These are phyloP conservation scores for Tulasnella sp. DNA, from an alignment of 768 basidiomycete species.

Conservation along the genomic window DNA sequence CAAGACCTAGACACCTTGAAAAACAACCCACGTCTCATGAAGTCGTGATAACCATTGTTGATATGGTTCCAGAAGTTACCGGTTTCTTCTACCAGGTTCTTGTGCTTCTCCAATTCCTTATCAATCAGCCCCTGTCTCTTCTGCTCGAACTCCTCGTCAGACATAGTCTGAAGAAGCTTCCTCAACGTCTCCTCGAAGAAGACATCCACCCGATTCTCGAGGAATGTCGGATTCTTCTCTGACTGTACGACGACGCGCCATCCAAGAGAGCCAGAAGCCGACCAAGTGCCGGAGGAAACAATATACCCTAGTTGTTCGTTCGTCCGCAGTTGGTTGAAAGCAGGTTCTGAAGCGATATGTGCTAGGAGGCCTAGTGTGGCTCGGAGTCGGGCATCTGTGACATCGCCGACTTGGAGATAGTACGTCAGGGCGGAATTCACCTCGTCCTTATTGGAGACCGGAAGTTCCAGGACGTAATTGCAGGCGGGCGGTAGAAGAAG, in stretches of 20 bases:
- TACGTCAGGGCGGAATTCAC: conserved; percentile 81
- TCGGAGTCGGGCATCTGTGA: conserved; percentile 48
- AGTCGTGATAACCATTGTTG: conserved; percentile 73
- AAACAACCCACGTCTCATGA: conserved; percentile 51
- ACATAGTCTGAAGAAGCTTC: conserved; percentile 54
- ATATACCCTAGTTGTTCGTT: conserved; percentile 95
- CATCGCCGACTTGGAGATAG: conserved; percentile 66
- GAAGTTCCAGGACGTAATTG: conserved; percentile 52
- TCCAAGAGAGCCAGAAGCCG: conserved; percentile 50
- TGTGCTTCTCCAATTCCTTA: conserved; percentile 74
- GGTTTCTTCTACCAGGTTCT: conserved; percentile 79
- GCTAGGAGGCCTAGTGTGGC: conserved; percentile 59
- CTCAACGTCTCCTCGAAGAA: conserved; percentile 67
- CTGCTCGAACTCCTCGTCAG: conserved; percentile 56
- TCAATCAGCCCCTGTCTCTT: conserved; percentile 68
- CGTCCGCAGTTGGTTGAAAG: conserved; percentile 83
- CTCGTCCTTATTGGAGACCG: conserved; percentile 73
- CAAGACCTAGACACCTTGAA: not conserved
- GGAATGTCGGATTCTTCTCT: conserved; percentile 63
- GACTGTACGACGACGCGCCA: conserved; percentile 80
- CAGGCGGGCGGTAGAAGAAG: conserved; percentile 64
- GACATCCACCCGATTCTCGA: conserved; percentile 80
- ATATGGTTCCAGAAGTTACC: conserved; percentile 59
- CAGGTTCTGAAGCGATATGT: conserved; percentile 82
- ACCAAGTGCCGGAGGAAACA: conserved; percentile 35